phyloP scores from a whole-genome alignment of 768 basidiomycete species.

The Macrolepiota albuminosa region DNA sequence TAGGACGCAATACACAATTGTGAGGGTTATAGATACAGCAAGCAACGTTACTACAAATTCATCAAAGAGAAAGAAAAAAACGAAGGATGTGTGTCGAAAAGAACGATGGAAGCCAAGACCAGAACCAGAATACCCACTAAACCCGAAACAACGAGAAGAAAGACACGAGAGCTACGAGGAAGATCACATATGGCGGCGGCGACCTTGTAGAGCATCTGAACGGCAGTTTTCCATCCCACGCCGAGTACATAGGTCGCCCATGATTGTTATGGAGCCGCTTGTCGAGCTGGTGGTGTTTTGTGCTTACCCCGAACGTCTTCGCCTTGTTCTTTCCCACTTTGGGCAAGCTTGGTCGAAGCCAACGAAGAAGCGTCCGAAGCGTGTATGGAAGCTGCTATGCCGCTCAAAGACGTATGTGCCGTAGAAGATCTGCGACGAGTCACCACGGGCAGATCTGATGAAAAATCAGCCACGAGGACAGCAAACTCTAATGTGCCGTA shows the following conservation, averaged over 20 bases:
- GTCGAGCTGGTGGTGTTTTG: background rate
- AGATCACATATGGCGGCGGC: background rate
- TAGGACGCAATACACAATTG: conserved; percentile 2
- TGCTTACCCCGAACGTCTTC: background rate
- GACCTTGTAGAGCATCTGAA: conserved; percentile 9
- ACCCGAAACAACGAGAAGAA: conserved; percentile 4
- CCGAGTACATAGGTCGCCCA: conserved; percentile 8
- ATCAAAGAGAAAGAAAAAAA: background rate
- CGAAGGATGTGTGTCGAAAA: background rate
- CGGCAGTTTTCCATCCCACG: conserved; percentile 3
- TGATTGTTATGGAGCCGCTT: conserved; percentile 7
- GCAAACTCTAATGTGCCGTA: background rate
- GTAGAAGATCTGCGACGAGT: conserved; percentile 9
- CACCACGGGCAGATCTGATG: conserved; percentile 14
- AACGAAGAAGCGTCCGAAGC: conserved; percentile 2
- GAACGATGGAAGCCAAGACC: conserved; percentile 4
- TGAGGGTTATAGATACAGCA: conserved; percentile 10
- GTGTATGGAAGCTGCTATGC: conserved; percentile 6
- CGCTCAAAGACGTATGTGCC: conserved; percentile 2
- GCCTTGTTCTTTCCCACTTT: background rate
- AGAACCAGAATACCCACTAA: conserved; percentile 6
- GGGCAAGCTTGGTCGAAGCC: background rate
- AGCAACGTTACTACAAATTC: conserved; percentile 5
- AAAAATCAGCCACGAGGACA: background rate
- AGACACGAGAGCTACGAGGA: background rate